Base-by-base conservation (phyloP, 768 basidiomycete genomes). In the Macrolepiota albuminosa region DNA sequence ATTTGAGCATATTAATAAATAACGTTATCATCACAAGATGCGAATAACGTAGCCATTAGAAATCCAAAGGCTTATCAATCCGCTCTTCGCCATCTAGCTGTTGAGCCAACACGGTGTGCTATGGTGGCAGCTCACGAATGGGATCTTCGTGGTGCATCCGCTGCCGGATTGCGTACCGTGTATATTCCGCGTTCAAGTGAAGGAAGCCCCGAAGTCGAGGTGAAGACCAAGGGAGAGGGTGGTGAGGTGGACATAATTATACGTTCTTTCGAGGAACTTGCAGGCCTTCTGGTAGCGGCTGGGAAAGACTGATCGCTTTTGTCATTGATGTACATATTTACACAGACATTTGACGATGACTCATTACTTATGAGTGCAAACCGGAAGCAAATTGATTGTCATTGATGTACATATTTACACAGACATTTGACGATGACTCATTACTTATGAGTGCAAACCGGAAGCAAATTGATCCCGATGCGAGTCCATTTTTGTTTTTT, bases 91-190 rank as follows among this genome's bases (percentile, higher is more conserved):
- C 80, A 86, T 61, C 78, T 89, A 8, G 70, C 75, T 1, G 61
- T 85, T 4, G 70, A 75, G 1, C 81, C 86, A 0, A 64, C 78
- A 10, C 77, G 78, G 43, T 75, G 81, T 42, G 86, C 82, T 2
- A 83, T 89, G 81, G 87, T 89, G 9, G 86, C 87, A 0, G 77
- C 86, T 8, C 88, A 89, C 70, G 73, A 75, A 3, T 75, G 71
- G 58, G 88, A 89, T 64, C 73, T 87, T 13, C 75, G 76, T 1
- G 84, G 76, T 0, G 86, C 87, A 0, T 79, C 76, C 0, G 66
- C 64, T 0, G 70, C 76, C 4, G 87, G 87, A 0, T 73, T 87
- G 73, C 79, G 75, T 61, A 84, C 86, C 0, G 71, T 89, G 1
- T 89, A 87, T 58, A 75, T 89, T 0, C 80, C 76, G 0, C 77